Evolutionary conservation across 1,139 yeast species (phyloP), one percentile per base, ranked within the genome.

Genomic region (Blastobotrys arbuscula): DNA sequence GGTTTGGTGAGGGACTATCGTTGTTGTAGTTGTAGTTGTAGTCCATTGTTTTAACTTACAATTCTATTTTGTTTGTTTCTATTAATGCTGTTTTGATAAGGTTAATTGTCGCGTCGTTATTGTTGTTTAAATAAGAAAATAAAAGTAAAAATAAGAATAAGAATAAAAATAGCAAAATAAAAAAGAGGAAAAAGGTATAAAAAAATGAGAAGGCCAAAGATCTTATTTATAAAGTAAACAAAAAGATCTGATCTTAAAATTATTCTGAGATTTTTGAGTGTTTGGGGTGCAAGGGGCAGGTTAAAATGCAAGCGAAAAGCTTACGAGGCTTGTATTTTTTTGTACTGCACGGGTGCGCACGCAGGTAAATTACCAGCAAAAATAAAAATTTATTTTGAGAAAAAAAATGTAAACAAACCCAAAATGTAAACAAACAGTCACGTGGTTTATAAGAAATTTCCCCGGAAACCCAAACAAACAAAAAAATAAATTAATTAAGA

Each of bases 1-100:
- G 42, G 33, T 39, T 42, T 21, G 45, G 44, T 16, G 44, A 41
- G 16, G 37, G 45, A 24, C 45, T 35, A n/a, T 28, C 45, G 13
- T 42, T 34, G 31, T 19, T 12, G 23, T 30, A 19, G 13, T 42
- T 34, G 31, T 19, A 28, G 23, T 30, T 40, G 15, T 42, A 21
- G 13, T 34, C 39, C 45, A 42, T 42, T 6, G 18, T 26, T 24
- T 18, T 9, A 9, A 12, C 10, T n/a, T 36, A 2, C 3, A 12
- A n/a, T 7, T 24, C 10, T 24, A 10, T 10, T 10, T 24, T 24
- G 28, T 7, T 24, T 24, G 28, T 7, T 24, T 24, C n/a, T n/a
- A n/a, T n/a, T n/a, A n/a, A n/a, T n/a, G 28, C 10, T 24, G 28
- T 24, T 24, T 24, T 24, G 10, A 24, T 7, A 24, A 24, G 28